Base-by-base conservation (phyloP, 176 grass and related monocot species). In the Elymus sibiricus region DNA sequence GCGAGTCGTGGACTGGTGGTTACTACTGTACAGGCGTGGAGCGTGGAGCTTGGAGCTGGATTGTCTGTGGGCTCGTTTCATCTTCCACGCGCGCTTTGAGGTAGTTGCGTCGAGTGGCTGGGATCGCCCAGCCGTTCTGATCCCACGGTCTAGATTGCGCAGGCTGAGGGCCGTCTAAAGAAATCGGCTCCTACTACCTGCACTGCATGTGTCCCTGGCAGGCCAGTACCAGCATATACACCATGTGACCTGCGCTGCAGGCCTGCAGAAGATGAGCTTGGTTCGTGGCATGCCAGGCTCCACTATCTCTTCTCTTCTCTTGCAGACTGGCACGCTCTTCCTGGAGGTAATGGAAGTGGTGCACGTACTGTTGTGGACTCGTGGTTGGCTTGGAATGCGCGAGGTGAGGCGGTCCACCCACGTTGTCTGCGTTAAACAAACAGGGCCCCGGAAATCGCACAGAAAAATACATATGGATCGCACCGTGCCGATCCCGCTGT, bases 31-130 rank as follows among this genome's bases (percentile, higher is more conserved):
- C n/a, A 25, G 28, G 2, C 28, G 27, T 5, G 15, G 63, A 38
- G 53, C 19, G n/a, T 22, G 31, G 74, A 56, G n/a, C 21, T 2
- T 31, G 15, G 28, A 12, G 4, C 47, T 21, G 46, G 17, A 58
- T 37, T 5, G 16, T 53, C 49, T 53, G 7, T 8, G 38, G 10
- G 14, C 25, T 29, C 25, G 15, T 31, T 31, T 1, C 13, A 4
- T 12, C 4, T 14, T 14, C 25, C 11, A 9, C 59, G 67, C 67
- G 66, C 17, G 67, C 67, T 17, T 70, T 8, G 87, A 28, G 58
- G 82, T 80, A 85, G 87, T 24, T 89, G 76, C 13, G 25, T 19
- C 59, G 76, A 2, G 26, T 22, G 76, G 82, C 68, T 16, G 25
- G 47, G 77, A 89, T 85, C 17, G 77, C 76, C 43, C 9, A 60